phyloP scores from a whole-genome alignment of 2,329 filamentous ascomycete genomes.

The Alternaria brassicae region DNA sequence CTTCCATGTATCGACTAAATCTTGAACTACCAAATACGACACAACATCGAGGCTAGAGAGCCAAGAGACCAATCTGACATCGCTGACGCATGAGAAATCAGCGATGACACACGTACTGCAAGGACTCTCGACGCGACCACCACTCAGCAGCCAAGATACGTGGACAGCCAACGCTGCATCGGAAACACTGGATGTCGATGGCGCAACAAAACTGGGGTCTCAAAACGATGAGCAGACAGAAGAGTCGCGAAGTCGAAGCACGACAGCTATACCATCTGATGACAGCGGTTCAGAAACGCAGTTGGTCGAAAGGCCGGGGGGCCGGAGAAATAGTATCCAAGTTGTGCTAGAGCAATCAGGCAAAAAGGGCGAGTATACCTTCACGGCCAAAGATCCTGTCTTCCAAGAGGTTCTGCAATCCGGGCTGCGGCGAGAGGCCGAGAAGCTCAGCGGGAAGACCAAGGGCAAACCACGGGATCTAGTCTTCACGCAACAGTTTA shows the following conservation, averaged over 20 bases:
- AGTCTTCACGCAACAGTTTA: constrained; percentile 76
- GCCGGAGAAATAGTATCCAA: constrained; percentile 53
- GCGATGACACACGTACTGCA: constrained; percentile 39
- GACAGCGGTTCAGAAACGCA: constrained; percentile 26
- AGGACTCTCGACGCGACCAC: constrained; percentile 33
- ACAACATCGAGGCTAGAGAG: constrained; percentile 9
- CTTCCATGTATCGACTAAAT: neutral
- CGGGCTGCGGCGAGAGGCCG: constrained; percentile 54
- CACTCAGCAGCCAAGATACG: constrained; percentile 27
- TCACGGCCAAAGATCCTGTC: constrained; percentile 59
- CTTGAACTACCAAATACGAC: neutral
- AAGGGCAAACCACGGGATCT: constrained; percentile 60
- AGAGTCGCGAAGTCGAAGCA: constrained; percentile 41
- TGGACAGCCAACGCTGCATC: constrained; percentile 40
- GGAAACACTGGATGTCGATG: constrained; percentile 49
- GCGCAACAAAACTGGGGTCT: constrained; percentile 50
- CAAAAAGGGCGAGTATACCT: constrained; percentile 56
- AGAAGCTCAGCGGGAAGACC: constrained; percentile 41
- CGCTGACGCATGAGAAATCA: constrained; percentile 26
- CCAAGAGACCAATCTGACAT: constrained; percentile 19
- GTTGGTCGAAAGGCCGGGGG: constrained; percentile 8
- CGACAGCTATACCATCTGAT: constrained; percentile 37
- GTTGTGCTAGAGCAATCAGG: constrained; percentile 57
- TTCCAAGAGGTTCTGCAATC: constrained; percentile 56
- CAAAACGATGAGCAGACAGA: constrained; percentile 48